Evolutionary conservation across 805 yeast species (phyloP).

Genomic region (Scheffersomyces coipomensis): DNA sequence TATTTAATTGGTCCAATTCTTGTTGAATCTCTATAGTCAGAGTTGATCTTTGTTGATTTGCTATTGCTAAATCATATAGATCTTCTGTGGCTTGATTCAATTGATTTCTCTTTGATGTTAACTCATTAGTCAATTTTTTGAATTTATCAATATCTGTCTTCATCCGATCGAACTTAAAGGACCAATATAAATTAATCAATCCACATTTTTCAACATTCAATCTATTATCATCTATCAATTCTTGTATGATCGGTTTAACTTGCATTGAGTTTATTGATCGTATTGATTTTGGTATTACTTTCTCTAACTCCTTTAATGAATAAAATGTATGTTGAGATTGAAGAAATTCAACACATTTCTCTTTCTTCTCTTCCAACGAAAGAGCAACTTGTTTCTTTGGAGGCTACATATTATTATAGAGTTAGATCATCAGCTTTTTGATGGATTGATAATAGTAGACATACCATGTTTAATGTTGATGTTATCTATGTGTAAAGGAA

Average conservation of each 20-base stretch:
- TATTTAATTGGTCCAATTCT: neutral
- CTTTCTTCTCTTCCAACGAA: conserved; percentile 40
- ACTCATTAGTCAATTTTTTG: conserved; percentile 8
- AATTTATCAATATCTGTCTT: neutral
- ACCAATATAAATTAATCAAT: conserved; percentile 49
- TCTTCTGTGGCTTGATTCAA: conserved; percentile 11
- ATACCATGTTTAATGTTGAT: no score
- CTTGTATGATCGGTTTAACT: conserved; percentile 49
- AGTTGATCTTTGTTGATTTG: neutral
- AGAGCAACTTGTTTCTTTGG: conserved; percentile 22
- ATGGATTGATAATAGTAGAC: no score
- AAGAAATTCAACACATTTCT: conserved; percentile 36
- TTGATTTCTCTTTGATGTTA: neutral
- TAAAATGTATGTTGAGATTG: conserved; percentile 40
- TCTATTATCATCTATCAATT: conserved; percentile 48
- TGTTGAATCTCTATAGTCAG: neutral
- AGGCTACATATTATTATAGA: no score
- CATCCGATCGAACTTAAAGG: conserved; percentile 31
- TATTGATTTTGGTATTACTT: conserved; percentile 29
- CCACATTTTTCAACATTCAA: conserved; percentile 58
- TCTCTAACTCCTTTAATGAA: conserved; percentile 52
- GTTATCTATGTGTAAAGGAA: no score
- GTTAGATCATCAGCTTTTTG: no score
- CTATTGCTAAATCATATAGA: conserved; percentile 2
- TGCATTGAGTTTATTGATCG: conserved; percentile 42